Base-by-base conservation (phyloP, 352 stramenopile genomes). In the Pythium myriotylum region DNA sequence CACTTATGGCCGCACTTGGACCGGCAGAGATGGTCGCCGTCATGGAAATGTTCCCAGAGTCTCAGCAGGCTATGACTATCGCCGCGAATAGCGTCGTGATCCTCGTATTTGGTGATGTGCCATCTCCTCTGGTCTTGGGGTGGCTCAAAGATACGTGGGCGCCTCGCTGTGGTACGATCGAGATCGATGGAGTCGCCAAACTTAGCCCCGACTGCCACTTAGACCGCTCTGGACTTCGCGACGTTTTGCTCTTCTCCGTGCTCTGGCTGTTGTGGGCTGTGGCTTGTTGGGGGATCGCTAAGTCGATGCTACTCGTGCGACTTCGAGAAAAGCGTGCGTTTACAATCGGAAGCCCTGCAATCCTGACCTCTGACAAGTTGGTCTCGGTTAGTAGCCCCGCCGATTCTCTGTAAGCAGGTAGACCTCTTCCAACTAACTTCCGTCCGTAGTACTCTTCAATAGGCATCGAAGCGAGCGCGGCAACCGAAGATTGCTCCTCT, bases 41-140 rank as follows among this genome's bases (percentile, higher is more conserved):
- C 26, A 89, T 98, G 60, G 75, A 97, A 43, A 74, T 91, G 2
- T 97, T 98, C 50, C 83, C 92, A 13, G 76, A 81, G 61, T 84
- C 74, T 16, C 79, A 90, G 39, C 85, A 92, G 29, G 75, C 91
- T 0, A 95, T 98, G 76, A 88, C 89, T 16, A 79, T 97, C 48
- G 92, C 88, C 2, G 79, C 96, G 29, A 96, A 94, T 67, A 96
- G 84, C 37, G 65, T 98, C 9, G 61, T 95, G 24, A 93, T 97
- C 39, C 94, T 98, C 73, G 72, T 85, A 9, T 71, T 98, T 10
- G 95, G 95, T 7, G 95, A 99, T 72, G 94, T 99, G 9, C 94
- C 95, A 20, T 88, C 89, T 12, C 95, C 95, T 4, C 87, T 98
- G 41, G 74, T 98, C 32, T 69, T 98, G 29, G 96, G 96, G 8